Base-by-base conservation (phyloP, 441 rosid genomes). In the Pelargonium myrrhifolium region DNA sequence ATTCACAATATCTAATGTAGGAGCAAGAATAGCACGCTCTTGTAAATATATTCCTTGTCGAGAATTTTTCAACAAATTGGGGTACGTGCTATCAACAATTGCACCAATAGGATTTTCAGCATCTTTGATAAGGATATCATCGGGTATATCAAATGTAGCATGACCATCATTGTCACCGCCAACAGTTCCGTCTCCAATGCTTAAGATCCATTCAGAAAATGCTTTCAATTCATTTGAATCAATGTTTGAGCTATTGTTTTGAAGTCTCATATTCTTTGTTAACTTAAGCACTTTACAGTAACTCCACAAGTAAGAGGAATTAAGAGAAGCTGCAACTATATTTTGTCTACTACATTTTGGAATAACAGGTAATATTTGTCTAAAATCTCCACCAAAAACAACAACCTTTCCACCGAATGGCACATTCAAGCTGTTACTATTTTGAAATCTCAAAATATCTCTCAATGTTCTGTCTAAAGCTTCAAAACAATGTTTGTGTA, bases 341-440 rank as follows among this genome's bases (percentile, higher is more conserved):
- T 69, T 70, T 20, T 51, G 21, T 4, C 64, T 39, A 15, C 9
- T 18, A 1, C 42, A 68, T 10, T 15, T 15, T 0, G 45, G 40
- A 10, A 70, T 40, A 12, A 62, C 15, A 0, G 2, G 71, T 4
- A 70, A 26, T 6, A 62, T 63, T 62, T 75, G 71, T 42, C 56
- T 14, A 37, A 37, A 75, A 70, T 75, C 74, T 3, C 72, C 45
- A 2, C 65, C 68, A 1, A 70, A 45, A 2, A 60, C 6, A 3
- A 53, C 18, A 6, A 6, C 8, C 6, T 43, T 70, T n/a, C 68
- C 71, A 4, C 74, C 53, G 66, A 53, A 74, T 15, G 63, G 73
- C 55, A 49, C 0, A 15, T 12, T 49, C 55, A 14, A 0, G 3
- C 18, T 18, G 6, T 10, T 11, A 14, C 3, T 7, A 1, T 9